Conservation (phyloP, 495 filamentous ascomycete species). For the Hyaloscypha variabilis region DNA sequence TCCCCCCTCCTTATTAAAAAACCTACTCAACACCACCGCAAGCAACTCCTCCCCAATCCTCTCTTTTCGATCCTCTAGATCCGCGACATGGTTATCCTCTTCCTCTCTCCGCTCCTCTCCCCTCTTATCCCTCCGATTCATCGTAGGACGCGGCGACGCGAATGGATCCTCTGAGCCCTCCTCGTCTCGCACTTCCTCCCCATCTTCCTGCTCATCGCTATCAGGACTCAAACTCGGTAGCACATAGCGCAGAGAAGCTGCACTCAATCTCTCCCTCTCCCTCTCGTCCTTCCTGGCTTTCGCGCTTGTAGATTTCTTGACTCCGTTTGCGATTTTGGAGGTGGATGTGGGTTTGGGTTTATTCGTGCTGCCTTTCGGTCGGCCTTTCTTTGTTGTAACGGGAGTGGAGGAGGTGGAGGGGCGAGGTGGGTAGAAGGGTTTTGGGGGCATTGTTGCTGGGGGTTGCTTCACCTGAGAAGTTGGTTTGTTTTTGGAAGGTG, state of each 20-base stretch:
- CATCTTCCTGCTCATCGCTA: not conserved
- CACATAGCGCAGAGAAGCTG: not conserved
- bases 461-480: not conserved
- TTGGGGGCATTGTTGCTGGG: constrained; percentile 25
- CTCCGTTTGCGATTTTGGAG: not conserved
- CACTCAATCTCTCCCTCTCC: not conserved
- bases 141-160: constrained; percentile 1
- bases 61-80: constrained; percentile 22
- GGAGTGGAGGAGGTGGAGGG: constrained; percentile 8
- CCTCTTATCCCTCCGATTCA: no score
- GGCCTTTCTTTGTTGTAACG: constrained; percentile 3
- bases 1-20: constrained; percentile 50
- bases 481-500: no score
- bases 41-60: constrained; percentile 76
- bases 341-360: constrained; percentile 7
- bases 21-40: constrained; percentile 73
- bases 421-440: constrained; percentile 32
- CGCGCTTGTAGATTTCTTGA: constrained; percentile 9
- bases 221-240: constrained; percentile 19
- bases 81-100: not conserved
- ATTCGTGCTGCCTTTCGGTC: constrained; percentile 7
- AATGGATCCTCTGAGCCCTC: constrained; percentile 13
- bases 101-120: no score
- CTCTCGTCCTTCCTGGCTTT: constrained; percentile 6
- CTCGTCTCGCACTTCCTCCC: no score